Evolutionary conservation across 2,329 filamentous ascomycete species (phyloP).

Genomic region (Chaetomiaceae sp.): DNA sequence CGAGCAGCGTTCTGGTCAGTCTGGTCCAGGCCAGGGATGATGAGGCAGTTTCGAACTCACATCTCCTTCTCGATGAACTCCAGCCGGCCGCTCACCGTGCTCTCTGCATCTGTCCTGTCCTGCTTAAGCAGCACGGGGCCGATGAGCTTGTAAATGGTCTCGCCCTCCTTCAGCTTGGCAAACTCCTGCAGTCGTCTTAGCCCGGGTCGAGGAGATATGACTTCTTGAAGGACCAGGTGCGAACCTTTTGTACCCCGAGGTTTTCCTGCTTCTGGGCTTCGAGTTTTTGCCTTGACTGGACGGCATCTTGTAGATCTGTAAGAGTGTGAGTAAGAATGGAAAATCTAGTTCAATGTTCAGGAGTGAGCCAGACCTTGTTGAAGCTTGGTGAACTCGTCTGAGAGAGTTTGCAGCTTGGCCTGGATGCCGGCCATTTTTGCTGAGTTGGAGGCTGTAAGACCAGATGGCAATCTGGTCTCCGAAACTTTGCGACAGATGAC

Average conservation of each 20-base stretch:
- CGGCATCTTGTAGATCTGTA: slow-evolving; percentile 70
- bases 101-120: slow-evolving; percentile 82
- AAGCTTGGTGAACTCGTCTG: slow-evolving; percentile 81
- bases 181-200: slow-evolving; percentile 62
- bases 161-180: slow-evolving; percentile 67
- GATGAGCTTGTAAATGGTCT: slow-evolving; percentile 93
- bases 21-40: not conserved
- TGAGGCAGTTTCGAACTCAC: slow-evolving; percentile 48
- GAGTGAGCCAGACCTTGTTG: slow-evolving; percentile 61
- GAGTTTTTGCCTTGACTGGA: slow-evolving; percentile 81
- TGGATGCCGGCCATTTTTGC: slow-evolving; percentile 66
- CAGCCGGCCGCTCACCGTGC: slow-evolving; percentile 83
- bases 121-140: slow-evolving; percentile 93
- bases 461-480: not conserved
- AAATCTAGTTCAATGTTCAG: not conserved
- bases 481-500: not conserved
- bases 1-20: slow-evolving; percentile 1
- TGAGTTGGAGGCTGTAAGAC: not conserved
- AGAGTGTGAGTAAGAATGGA: not conserved
- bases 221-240: slow-evolving; percentile 9
- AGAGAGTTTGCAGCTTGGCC: slow-evolving; percentile 73
- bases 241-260: slow-evolving; percentile 73
- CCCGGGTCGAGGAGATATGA: not conserved
- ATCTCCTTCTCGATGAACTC: slow-evolving; percentile 95
- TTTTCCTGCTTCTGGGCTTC: slow-evolving; percentile 96